Percentiles rank a stretch among this genome's conserved stretches.
Conservation (phyloP, 129 eudicot genomes). For the Saussurea involucrata region DNA sequence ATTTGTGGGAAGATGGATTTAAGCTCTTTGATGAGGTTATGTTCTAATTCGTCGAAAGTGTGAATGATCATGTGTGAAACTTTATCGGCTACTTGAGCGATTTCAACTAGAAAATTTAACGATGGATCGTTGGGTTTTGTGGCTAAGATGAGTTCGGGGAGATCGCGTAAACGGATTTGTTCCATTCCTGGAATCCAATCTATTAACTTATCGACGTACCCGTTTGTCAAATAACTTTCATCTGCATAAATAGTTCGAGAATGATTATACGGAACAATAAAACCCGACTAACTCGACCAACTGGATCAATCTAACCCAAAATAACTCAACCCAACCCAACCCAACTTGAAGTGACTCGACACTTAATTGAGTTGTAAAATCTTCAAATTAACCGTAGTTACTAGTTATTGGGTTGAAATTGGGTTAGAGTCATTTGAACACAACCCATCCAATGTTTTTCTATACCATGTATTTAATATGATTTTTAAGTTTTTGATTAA, state of each 20-base stretch:
- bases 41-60: slow-evolving; percentile 48
- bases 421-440: too few relatives aligned
- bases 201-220: slow-evolving; percentile 41
- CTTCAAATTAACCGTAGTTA: too few relatives aligned
- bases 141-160: slow-evolving; percentile 49
- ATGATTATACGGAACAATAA: not conserved
- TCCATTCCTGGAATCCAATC: slow-evolving; percentile 57
- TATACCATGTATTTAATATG: too few relatives aligned
- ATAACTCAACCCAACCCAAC: too few relatives aligned
- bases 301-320: too few relatives aligned
- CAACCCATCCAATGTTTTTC: too few relatives aligned
- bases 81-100: not conserved
- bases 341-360: too few relatives aligned
- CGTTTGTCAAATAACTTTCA: slow-evolving; percentile 38
- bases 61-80: slow-evolving; percentile 39
- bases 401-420: too few relatives aligned
- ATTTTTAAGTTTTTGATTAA: too few relatives aligned
- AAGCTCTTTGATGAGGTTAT: slow-evolving; percentile 19
- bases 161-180: slow-evolving; percentile 36
- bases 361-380: too few relatives aligned
- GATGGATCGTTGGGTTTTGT: slow-evolving; percentile 35
- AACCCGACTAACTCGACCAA: too few relatives aligned
- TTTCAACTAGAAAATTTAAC: slow-evolving; percentile 24
- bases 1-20: slow-evolving; percentile 20
- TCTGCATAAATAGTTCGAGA: slow-evolving; percentile 27